Percentiles rank a stretch among this genome's conserved stretches.
phyloP scores from a whole-genome alignment of 2,329 filamentous ascomycete genomes.

The Massarina eburnea region DNA sequence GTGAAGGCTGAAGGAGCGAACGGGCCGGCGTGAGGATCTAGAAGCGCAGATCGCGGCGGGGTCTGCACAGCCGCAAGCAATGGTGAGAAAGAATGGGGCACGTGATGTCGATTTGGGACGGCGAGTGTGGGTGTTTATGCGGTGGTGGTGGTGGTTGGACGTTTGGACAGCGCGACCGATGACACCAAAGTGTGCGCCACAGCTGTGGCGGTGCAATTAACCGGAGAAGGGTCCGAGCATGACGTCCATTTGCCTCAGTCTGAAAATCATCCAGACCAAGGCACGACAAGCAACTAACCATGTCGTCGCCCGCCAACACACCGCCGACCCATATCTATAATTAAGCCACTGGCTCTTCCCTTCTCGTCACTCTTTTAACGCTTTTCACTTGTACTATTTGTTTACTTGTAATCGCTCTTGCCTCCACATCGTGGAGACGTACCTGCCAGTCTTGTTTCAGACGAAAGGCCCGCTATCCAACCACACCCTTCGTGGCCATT shows the following conservation, averaged over 20 bases:
- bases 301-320: slow-evolving; percentile 20
- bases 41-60: slow-evolving; percentile 6
- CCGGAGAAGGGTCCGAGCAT: slow-evolving; percentile 6
- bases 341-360: slow-evolving; percentile 17
- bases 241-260: slow-evolving; percentile 19
- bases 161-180: background rate
- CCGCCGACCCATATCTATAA: slow-evolving; percentile 10
- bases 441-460: slow-evolving; percentile 41
- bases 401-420: slow-evolving; percentile 20
- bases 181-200: slow-evolving; percentile 6
- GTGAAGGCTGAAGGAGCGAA: slow-evolving; percentile 9
- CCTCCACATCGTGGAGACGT: slow-evolving; percentile 42
- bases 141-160: too few species aligned
- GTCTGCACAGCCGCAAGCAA: slow-evolving; percentile 32
- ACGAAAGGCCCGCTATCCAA: slow-evolving; percentile 34
- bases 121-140: too few species aligned
- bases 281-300: slow-evolving; percentile 15
- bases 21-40: slow-evolving; percentile 9
- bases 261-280: slow-evolving; percentile 35
- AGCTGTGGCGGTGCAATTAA: slow-evolving; percentile 18
- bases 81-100: slow-evolving; percentile 23
- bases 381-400: slow-evolving; percentile 13
- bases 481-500: slow-evolving; percentile 24
- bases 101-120: slow-evolving; percentile 6
- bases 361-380: slow-evolving; percentile 16